Base-by-base conservation (phyloP, 345 rosid genomes). In the Draba incana region DNA sequence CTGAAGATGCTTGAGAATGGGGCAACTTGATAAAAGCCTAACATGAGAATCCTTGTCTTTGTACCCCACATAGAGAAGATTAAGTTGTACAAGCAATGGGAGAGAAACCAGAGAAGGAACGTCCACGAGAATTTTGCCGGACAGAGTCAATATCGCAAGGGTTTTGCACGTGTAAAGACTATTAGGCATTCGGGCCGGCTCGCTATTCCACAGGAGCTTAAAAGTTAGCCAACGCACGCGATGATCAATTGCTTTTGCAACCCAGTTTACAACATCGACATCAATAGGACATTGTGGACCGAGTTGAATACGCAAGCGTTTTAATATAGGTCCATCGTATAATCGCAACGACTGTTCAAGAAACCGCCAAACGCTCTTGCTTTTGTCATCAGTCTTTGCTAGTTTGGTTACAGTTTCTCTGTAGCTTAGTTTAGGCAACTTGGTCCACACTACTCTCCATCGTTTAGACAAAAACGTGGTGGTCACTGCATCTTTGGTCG, bases 271-370 rank as follows among this genome's bases (percentile, higher is more conserved):
- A 27, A 24, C 23, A 44, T 60, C 4, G 27, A 60, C 38, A 44
- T 59, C 24, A 24, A 28, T 24, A n/a, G 51, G 39, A 60, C 64
- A 60, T 43, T 4, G 64, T 14, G 24, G n/a, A 60, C 50, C 38
- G 9, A 60, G 50, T n/a, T 27, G 4, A n/a, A 60, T 28, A 2
- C 13, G 9, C 25, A 43, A 43, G 43, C 24, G 6, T 60, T 60
- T 9, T 27, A 60, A 24, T 2, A 27, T 12, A 27, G 51, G 64
- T n/a, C 24, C 64, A 7, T 42, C 10, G 24, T 60, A 12, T 2
- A 27, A 10, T 8, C 24, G 39, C 13, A 60, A 4, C 10, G 64
- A 43, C 7, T 43, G 5, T 11, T 60, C 64, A 14, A 60, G 64
- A 43, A 60, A 25, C 50, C 37, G 27, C 64, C 64, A 42, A 25